phyloP scores from a whole-genome alignment of 345 rosid species.

The Corchorus capsularis region DNA sequence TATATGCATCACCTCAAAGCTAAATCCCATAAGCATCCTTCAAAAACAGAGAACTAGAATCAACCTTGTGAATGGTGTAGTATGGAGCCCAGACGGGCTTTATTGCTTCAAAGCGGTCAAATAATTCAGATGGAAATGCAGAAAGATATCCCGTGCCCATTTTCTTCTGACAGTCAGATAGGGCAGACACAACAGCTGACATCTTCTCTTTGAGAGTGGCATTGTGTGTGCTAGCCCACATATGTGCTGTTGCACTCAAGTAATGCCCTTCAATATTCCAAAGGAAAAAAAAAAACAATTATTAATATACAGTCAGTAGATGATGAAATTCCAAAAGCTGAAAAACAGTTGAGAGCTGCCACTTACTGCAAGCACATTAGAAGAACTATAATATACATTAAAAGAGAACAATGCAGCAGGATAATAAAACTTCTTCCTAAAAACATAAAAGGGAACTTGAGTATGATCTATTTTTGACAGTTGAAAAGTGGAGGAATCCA shows the following conservation, averaged over 20 bases:
- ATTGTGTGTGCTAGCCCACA: slow-evolving; percentile 95
- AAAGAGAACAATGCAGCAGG: not conserved
- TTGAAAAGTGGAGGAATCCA: not conserved
- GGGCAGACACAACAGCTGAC: slow-evolving; percentile 67
- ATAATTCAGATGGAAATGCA: slow-evolving; percentile 80
- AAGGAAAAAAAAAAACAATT: slow-evolving; percentile 17
- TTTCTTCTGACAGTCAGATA: slow-evolving; percentile 74
- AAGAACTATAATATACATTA: not conserved
- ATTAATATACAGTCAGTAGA: not conserved
- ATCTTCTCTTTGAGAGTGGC: slow-evolving; percentile 66
- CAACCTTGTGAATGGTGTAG: slow-evolving; percentile 93
- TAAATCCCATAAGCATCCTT: not conserved
- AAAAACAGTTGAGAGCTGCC: not conserved
- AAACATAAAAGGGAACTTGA: not conserved
- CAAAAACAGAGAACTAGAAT: slow-evolving; percentile 1
- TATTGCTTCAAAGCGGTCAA: slow-evolving; percentile 84
- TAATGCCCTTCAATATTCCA: slow-evolving; percentile 74
- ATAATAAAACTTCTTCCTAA: not conserved
- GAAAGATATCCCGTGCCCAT: slow-evolving; percentile 84
- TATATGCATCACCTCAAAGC: not conserved
- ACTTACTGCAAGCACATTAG: not conserved
- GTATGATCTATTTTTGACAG: not conserved
- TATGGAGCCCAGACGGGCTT: slow-evolving; percentile 96
- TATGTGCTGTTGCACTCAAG: slow-evolving; percentile 83
- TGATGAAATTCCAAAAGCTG: not conserved